Evolutionary conservation across 2,329 filamentous ascomycete genomes (phyloP).

Genomic region (Pseudogymnoascus sp.): DNA sequence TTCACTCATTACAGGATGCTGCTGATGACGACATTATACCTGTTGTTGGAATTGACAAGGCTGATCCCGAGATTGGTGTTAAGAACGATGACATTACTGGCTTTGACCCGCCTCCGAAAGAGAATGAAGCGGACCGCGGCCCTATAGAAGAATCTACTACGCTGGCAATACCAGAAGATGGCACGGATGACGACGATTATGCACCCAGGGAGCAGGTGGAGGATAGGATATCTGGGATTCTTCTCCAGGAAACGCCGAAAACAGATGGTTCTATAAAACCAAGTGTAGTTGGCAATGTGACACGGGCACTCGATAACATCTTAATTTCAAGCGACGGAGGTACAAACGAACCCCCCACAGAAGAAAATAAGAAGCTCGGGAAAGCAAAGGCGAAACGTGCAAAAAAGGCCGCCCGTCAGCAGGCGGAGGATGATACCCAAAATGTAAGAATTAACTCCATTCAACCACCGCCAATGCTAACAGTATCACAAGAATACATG

Average conservation of each 20-base stretch:
- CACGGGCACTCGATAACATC: slow-evolving; percentile 13
- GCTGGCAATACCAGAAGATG: background rate
- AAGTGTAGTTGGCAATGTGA: slow-evolving; percentile 18
- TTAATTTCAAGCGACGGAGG: slow-evolving; percentile 19
- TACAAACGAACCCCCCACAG: slow-evolving; percentile 13
- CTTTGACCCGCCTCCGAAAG: background rate
- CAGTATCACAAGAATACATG: slow-evolving; percentile 41
- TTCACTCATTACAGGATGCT: background rate
- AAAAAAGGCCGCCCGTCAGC: slow-evolving; percentile 39
- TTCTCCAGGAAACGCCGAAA: background rate
- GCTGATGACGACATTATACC: background rate
- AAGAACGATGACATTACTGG: background rate
- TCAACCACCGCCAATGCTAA: background rate
- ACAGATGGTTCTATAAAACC: slow-evolving; percentile 11
- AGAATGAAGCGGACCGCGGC: background rate
- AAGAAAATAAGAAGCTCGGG: slow-evolving; percentile 33
- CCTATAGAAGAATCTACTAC: background rate
- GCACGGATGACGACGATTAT: slow-evolving; percentile 27
- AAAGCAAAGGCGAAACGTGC: slow-evolving; percentile 49
- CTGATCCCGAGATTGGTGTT: background rate
- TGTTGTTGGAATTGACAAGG: background rate
- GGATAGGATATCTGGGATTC: slow-evolving; percentile 17
- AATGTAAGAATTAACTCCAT: background rate
- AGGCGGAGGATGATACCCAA: slow-evolving; percentile 13
- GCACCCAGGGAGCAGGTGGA: slow-evolving; percentile 26